Evolutionary conservation across 768 basidiomycete species (phyloP), one percentile per base, ranked within the genome.

Genomic region (Kondoa malvinella): DNA sequence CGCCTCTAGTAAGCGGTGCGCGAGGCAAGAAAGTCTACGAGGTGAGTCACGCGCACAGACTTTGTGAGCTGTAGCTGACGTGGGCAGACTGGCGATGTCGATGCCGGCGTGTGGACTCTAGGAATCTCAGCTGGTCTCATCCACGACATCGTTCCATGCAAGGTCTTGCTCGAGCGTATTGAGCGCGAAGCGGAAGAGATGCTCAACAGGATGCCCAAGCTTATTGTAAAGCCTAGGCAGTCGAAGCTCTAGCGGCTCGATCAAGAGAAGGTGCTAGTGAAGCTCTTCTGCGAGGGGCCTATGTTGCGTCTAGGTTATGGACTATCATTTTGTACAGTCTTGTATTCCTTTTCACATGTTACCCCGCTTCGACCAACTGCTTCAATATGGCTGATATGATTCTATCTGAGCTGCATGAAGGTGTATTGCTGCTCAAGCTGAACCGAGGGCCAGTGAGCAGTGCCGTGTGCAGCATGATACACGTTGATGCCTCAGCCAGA

Each of bases 21-120:
- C 64, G 78, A 34, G 78, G 79, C 16, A 70, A 74, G 34, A 71
- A 70, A 50, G 88, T 72, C 84, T 89, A 69, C 81, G 82, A 71
- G 29, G 0, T 57, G 1, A 70, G 15, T 26, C 12, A 26, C 31
- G 33, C 2, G 30, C 21, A 3, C 29, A 32, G n/a, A 14, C 3
- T n/a, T 3, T 34, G 17, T 27, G 56, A 29, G n/a, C 14, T 26
- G 57, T n/a, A n/a, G 58, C 26, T 21, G 34, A 27, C 21, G 66
- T 69, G 81, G 59, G 89, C 91, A 89, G 74, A 82, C 76, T 1
- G 92, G 92, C 4, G 92, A 95, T 73, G 79, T 83, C 0, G 89
- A 96, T 70, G 84, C 85, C 72, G 92, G 92, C 2, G 86, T 94
- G 61, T 94, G 92, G 86, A 1, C 92, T 89, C 32, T 14, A 29